These are phyloP conservation scores for Lomentospora prolificans DNA, from an alignment of 2,329 filamentous ascomycete species.

Conservation along the genomic window DNA sequence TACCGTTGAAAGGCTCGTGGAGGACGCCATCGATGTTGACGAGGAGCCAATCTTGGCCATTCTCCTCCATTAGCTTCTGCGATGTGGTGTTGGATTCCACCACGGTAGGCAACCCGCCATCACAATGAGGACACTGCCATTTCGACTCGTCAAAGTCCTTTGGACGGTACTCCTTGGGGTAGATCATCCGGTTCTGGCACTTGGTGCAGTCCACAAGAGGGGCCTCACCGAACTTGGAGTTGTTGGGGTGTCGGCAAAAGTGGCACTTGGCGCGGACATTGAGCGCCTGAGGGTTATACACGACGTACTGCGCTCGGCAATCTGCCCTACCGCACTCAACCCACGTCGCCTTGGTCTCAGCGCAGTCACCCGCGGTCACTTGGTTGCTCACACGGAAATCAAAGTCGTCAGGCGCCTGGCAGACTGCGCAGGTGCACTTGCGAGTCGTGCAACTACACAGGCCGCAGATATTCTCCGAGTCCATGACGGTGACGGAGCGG, in stretches of 20 bases:
- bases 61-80: slow-evolving; percentile 26
- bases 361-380: slow-evolving; percentile 22
- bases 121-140: slow-evolving; percentile 4
- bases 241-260: slow-evolving; percentile 29
- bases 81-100: slow-evolving; percentile 27
- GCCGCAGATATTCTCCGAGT: slow-evolving; percentile 26
- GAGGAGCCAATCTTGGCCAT: slow-evolving; percentile 33
- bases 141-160: slow-evolving; percentile 15
- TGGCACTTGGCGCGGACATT: slow-evolving; percentile 36
- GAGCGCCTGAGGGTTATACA: slow-evolving; percentile 32
- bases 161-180: slow-evolving; percentile 32
- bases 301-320: slow-evolving; percentile 40
- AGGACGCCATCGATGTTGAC: slow-evolving; percentile 26
- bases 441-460: slow-evolving; percentile 21
- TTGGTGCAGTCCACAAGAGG: slow-evolving; percentile 33
- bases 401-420: slow-evolving; percentile 15
- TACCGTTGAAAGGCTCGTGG: slow-evolving; percentile 24
- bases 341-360: slow-evolving; percentile 28
- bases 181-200: slow-evolving; percentile 37
- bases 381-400: slow-evolving; percentile 15
- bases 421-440: slow-evolving; percentile 14
- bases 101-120: slow-evolving; percentile 22
- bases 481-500: slow-evolving; percentile 41
- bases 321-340: slow-evolving; percentile 32
- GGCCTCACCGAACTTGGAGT: slow-evolving; percentile 15